Evolutionary conservation across 2,329 filamentous ascomycete genomes (phyloP), one percentile per base, ranked within the genome.

Genomic region (Xylaria sp.): DNA sequence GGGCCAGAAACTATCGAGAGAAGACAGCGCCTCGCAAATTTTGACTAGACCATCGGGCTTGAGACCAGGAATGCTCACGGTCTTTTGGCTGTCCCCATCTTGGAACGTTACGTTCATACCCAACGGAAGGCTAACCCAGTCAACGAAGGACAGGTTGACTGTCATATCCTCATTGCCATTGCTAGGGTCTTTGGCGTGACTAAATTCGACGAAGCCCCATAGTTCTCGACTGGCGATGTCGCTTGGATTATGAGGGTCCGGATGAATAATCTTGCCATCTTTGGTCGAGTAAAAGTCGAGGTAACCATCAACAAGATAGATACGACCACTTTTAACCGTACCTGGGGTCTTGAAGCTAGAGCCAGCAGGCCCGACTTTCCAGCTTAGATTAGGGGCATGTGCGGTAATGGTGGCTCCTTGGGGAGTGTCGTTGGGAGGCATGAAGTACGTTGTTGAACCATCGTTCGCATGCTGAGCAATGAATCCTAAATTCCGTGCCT

Each of bases 71-170:
- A 78, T 75, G 4, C 17, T 13, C 3, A 70, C 69, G 17, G 77
- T 76, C 0, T 62, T 64, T 21, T 46, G 35, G 27, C 76, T 76
- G 17, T 73, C 73, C 15, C 13, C 35, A 3, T 44, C 58, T 8
- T 62, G 69, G n/a, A 72, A 71, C 0, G 71, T 73, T 3, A 84
- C 70, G 0, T 68, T 66, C 76, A 85, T 80, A 37, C 81, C 80
- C 1, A 85, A 73, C 0, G 79, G 72, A 15, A 85, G 73, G 2
- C 80, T 73, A n/a, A 82, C 76, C 61, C 80, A 82, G 69, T 83
- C 81, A 15, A 83, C 81, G 43, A 79, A 81, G 48, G 77, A 80
- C 41, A 83, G 75, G 64, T 83, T 82, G 43, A 78, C 77, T 15
- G 72, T 79, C 27, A 82, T 58, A 2, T 71, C 69, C 0, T 73